Percentiles rank a stretch among this genome's conserved stretches.
phyloP scores from a whole-genome alignment of 192 early-diverging fungal species.

The Hyaloraphidium curvatum region DNA sequence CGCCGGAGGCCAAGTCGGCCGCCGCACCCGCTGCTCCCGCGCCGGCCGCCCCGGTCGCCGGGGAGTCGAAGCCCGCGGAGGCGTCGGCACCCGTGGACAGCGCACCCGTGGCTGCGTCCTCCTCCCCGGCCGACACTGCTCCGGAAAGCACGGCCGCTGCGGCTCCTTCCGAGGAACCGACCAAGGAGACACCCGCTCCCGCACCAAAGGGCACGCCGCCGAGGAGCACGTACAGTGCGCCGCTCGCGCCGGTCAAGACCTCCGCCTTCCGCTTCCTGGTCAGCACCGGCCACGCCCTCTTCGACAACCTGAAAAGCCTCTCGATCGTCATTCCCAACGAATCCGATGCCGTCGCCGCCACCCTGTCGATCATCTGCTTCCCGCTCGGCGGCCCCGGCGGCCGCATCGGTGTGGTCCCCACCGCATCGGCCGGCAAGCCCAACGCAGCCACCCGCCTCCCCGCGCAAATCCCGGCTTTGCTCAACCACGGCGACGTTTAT shows the following conservation, averaged over 20 bases:
- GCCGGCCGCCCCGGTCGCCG: background rate
- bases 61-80: background rate
- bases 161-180: too few relatives aligned
- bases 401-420: conserved; percentile 46
- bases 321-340: conserved; percentile 31
- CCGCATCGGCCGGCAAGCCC: conserved; percentile 39
- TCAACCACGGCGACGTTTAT: conserved; percentile 36
- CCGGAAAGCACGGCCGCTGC: background rate
- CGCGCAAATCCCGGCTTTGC: conserved; percentile 28
- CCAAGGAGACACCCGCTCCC: too few relatives aligned
- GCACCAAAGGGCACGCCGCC: too few relatives aligned
- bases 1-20: background rate
- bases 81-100: conserved; percentile 4
- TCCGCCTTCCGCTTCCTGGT: background rate
- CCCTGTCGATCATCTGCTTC: conserved; percentile 17
- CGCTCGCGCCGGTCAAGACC: too few relatives aligned
- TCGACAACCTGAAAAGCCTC: conserved; percentile 35
- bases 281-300: conserved; percentile 16
- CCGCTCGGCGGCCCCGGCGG: conserved; percentile 62
- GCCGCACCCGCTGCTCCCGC: background rate
- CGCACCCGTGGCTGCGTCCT: conserved; percentile 1
- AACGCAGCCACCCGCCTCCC: too few relatives aligned
- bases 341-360: conserved; percentile 23
- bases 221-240: too few relatives aligned
- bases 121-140: background rate